Evolutionary conservation across 1,284 basidiomycete species (phyloP).

Genomic region (Paramarasmius palmivorus): DNA sequence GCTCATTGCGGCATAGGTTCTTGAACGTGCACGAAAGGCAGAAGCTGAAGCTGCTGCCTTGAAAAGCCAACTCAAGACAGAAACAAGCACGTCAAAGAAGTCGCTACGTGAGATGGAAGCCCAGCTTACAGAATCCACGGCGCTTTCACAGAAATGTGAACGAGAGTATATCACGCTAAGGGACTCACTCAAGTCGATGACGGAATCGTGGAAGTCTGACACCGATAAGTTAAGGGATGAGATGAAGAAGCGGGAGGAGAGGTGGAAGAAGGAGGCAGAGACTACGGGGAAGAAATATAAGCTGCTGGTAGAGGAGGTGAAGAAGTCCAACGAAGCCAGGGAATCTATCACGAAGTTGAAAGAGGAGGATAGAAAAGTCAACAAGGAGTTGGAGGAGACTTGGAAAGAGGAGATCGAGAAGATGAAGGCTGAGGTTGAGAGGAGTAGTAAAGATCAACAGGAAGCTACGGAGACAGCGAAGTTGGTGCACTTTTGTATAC

Average conservation of each 20-base stretch:
- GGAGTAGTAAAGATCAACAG: conserved; percentile 54
- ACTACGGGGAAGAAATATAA: conserved; percentile 64
- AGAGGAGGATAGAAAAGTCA: conserved; percentile 47
- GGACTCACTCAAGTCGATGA: conserved; percentile 69
- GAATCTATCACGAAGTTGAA: conserved; percentile 36
- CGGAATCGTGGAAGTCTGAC: conserved; percentile 69
- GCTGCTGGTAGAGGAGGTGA: conserved; percentile 58
- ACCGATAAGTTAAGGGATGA: conserved; percentile 66
- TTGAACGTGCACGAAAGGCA: conserved; percentile 80
- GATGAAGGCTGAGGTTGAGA: conserved; percentile 50
- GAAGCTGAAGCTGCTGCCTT: conserved; percentile 69
- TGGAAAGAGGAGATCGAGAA: conserved; percentile 45
- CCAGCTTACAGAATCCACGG: conserved; percentile 66
- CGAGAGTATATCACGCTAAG: conserved; percentile 77
- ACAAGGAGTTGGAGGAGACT: conserved; percentile 35
- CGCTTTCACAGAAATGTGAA: conserved; percentile 76
- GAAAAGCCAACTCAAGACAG: conserved; percentile 70
- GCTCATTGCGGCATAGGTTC: conserved; percentile 44
- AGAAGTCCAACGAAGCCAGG: conserved; percentile 44
- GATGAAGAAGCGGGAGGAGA: conserved; percentile 69
- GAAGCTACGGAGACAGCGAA: conserved; percentile 58
- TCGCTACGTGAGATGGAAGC: conserved; percentile 75
- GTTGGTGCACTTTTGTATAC: conserved; percentile 38
- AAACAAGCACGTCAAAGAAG: conserved; percentile 72
- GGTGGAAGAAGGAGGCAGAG: conserved; percentile 63